Evolutionary conservation across 192 early-diverging fungal species (phyloP).

Genomic region (Coemansia sp.): DNA sequence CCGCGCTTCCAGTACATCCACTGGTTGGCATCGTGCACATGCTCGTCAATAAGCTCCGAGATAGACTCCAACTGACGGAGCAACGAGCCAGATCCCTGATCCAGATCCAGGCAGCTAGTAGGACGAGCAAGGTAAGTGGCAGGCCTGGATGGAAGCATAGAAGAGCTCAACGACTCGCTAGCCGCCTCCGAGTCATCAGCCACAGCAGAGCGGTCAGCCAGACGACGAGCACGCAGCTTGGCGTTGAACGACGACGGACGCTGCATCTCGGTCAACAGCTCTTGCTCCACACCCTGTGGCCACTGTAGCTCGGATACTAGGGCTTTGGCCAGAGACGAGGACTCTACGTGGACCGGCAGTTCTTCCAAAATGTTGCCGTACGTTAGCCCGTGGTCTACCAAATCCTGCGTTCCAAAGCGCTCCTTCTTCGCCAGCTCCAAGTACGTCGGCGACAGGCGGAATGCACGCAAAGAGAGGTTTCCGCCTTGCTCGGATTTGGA

Average conservation of each 20-base stretch:
- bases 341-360: conserved; percentile 85
- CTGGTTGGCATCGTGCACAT: conserved; percentile 88
- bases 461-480: conserved; percentile 83
- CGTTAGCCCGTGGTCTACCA: conserved; percentile 76
- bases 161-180: conserved; percentile 30
- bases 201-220: conserved; percentile 66
- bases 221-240: conserved; percentile 59
- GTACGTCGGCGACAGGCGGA: conserved; percentile 84
- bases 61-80: conserved; percentile 69
- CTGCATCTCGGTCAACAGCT: conserved; percentile 73
- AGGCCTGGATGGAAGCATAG: conserved; percentile 37
- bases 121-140: conserved; percentile 56
- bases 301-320: conserved; percentile 74
- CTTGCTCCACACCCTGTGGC: conserved; percentile 48
- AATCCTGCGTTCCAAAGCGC: conserved; percentile 84
- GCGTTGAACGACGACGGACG: conserved; percentile 57
- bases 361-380: conserved; percentile 89
- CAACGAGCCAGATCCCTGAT: conserved; percentile 36
- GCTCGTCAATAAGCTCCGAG: conserved; percentile 90
- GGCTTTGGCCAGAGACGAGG: conserved; percentile 78
- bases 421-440: conserved; percentile 80
- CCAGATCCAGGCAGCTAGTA: conserved; percentile 77
- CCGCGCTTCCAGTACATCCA: conserved; percentile 96
- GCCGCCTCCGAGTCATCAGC: conserved; percentile 57
- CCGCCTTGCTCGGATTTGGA: conserved; percentile 81